phyloP scores from a whole-genome alignment of 345 rosid genomes.

The Nasturtium officinale region DNA sequence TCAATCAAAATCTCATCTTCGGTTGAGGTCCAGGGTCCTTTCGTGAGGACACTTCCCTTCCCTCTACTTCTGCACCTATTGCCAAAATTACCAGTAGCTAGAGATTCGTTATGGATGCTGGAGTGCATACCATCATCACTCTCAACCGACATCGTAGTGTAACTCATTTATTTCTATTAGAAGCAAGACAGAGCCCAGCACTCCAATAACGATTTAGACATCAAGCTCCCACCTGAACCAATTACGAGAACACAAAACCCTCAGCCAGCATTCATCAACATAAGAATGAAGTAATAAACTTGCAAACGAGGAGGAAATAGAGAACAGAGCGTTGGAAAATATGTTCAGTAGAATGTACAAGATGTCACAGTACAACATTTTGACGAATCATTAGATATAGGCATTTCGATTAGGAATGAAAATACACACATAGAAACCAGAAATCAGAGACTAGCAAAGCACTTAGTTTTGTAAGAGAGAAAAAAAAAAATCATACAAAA shows the following conservation, averaged over 20 bases:
- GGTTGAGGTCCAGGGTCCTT: conserved; percentile 99
- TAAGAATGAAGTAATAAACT: conserved; percentile 27
- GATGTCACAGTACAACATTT: neutral
- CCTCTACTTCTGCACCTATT: conserved; percentile 49
- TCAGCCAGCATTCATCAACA: conserved; percentile 18
- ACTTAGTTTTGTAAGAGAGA: neutral
- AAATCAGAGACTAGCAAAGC: neutral
- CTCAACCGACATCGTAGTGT: conserved; percentile 46
- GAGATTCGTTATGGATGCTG: conserved; percentile 58
- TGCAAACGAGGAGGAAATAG: conserved; percentile 12
- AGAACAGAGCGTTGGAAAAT: conserved; percentile 28
- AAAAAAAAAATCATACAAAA: neutral
- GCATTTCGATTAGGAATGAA: conserved; percentile 12
- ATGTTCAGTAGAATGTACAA: neutral
- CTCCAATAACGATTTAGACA: conserved; percentile 49
- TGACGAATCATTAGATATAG: conserved; percentile 9
- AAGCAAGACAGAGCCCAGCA: conserved; percentile 44
- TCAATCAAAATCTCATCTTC: conserved; percentile 89
- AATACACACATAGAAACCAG: conserved; percentile 6
- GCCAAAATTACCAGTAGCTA: conserved; percentile 53
- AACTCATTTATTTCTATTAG: conserved; percentile 69
- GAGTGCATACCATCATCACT: conserved; percentile 62
- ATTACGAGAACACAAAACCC: conserved; percentile 26
- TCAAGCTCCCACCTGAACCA: conserved; percentile 49
- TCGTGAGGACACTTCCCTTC: conserved; percentile 64